These are phyloP conservation scores for Cyanodermella asteris DNA, from an alignment of 2,329 filamentous ascomycete genomes.

Conservation along the genomic window DNA sequence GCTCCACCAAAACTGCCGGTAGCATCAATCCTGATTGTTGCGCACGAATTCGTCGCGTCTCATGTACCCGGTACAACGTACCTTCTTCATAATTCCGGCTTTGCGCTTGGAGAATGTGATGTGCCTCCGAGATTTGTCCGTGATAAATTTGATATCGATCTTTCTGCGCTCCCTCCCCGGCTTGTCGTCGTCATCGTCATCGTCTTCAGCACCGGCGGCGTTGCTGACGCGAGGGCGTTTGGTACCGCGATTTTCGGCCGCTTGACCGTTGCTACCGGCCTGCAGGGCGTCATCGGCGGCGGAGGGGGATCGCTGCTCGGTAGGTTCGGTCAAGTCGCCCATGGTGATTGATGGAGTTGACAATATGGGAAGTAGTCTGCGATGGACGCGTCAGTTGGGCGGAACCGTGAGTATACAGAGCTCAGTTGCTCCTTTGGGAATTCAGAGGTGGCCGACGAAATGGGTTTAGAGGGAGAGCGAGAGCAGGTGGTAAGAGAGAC, in stretches of 20 bases:
- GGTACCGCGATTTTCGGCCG: conserved; percentile 56
- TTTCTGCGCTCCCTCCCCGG: conserved; percentile 92
- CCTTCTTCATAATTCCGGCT: conserved; percentile 99
- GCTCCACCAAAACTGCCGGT: no score
- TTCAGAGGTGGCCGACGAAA: no score
- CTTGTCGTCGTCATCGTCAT: conserved; percentile 96
- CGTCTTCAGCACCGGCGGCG: conserved; percentile 58
- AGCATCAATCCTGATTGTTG: background rate
- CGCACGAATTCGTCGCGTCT: background rate
- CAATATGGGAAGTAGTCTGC: no score
- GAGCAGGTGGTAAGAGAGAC: no score
- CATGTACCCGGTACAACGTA: conserved; percentile 28
- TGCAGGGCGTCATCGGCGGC: conserved; percentile 52
- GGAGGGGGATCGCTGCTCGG: conserved; percentile 53
- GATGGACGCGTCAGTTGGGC: no score
- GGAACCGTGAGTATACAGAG: no score
- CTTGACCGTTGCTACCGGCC: conserved; percentile 40
- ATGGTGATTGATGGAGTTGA: no score
- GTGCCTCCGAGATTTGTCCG: conserved; percentile 96
- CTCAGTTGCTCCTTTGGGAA: no score
- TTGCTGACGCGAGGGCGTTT: conserved; percentile 68
- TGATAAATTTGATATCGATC: conserved; percentile 99
- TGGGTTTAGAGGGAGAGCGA: no score
- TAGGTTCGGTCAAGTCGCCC: conserved; percentile 61
- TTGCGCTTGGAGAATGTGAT: conserved; percentile 99